These are phyloP conservation scores for Leptodermis oblonga DNA, from an alignment of 257 asterid genomes.

Conservation along the genomic window DNA sequence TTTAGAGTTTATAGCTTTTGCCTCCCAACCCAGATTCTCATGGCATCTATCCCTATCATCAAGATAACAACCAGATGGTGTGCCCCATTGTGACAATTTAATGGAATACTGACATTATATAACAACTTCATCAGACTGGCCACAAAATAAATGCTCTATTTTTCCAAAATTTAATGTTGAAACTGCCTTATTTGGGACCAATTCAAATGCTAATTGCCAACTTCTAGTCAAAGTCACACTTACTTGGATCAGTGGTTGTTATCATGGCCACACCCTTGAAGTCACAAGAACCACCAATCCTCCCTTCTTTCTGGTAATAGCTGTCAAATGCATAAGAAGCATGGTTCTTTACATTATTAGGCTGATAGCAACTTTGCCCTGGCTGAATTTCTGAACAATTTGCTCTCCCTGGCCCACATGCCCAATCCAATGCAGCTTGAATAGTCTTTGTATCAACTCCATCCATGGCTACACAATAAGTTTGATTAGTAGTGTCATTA, in stretches of 20 bases:
- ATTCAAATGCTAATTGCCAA: not conserved
- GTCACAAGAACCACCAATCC: constrained; percentile 70
- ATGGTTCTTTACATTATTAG: constrained; percentile 77
- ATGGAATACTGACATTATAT: not conserved
- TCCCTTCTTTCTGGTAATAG: constrained; percentile 85
- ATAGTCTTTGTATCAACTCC: constrained; percentile 62
- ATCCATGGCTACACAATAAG: constrained; percentile 72
- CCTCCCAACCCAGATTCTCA: not conserved
- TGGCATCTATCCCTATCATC: not conserved
- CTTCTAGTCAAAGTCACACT: constrained; percentile 26
- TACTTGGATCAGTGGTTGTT: constrained; percentile 98
- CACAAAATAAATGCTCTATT: constrained; percentile 6
- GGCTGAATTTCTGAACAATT: constrained; percentile 95
- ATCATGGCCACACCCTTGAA: constrained; percentile 96
- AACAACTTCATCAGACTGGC: not conserved
- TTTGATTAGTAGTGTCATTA: constrained; percentile 80
- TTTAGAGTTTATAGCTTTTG: not conserved
- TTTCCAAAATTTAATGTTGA: constrained; percentile 1
- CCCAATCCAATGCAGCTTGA: constrained; percentile 98
- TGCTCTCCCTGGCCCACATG: constrained; percentile 97
- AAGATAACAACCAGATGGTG: constrained; percentile 2
- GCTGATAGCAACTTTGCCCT: constrained; percentile 89
- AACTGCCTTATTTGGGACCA: not conserved
- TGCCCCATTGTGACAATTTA: not conserved
- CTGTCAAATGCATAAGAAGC: constrained; percentile 94